Evolutionary conservation across 2,329 filamentous ascomycete species (phyloP).

Genomic region (Pleomassaria siparia): DNA sequence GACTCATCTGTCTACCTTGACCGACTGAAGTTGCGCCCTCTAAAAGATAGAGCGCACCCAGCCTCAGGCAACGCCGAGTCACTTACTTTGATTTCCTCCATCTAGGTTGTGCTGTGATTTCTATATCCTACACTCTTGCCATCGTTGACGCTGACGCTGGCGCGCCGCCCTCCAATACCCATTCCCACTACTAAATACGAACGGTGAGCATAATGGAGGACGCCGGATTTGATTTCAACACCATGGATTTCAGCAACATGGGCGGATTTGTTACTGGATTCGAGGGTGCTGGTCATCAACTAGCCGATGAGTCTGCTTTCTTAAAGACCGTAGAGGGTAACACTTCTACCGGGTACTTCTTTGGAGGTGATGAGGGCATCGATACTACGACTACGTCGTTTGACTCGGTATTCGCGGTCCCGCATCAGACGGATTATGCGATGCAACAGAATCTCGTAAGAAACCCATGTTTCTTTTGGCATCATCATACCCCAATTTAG

Average conservation of each 20-base stretch:
- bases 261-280: conserved; percentile 16
- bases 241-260: conserved; percentile 29
- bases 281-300: too few relatives aligned
- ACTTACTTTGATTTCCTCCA: conserved; percentile 23
- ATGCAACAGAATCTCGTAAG: conserved; percentile 36
- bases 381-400: conserved; percentile 28
- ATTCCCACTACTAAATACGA: neutral
- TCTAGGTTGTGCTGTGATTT: conserved; percentile 13
- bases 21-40: neutral
- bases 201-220: neutral
- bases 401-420: conserved; percentile 22
- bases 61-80: conserved; percentile 35
- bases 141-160: neutral
- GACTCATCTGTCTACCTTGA: too few relatives aligned
- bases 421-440: conserved; percentile 22
- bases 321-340: conserved; percentile 34
- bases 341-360: conserved; percentile 30
- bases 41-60: conserved; percentile 9
- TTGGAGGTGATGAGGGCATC: conserved; percentile 38
- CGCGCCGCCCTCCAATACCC: neutral
- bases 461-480: neutral
- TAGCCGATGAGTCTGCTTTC: conserved; percentile 20
- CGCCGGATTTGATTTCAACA: conserved; percentile 31
- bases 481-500: neutral
- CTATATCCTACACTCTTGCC: neutral